A percentile compares a stretch with the other conserved stretches of the same genome.
phyloP scores from a whole-genome alignment of 371 early-diverging fungal species.

The Zancudomyces culisetae region DNA sequence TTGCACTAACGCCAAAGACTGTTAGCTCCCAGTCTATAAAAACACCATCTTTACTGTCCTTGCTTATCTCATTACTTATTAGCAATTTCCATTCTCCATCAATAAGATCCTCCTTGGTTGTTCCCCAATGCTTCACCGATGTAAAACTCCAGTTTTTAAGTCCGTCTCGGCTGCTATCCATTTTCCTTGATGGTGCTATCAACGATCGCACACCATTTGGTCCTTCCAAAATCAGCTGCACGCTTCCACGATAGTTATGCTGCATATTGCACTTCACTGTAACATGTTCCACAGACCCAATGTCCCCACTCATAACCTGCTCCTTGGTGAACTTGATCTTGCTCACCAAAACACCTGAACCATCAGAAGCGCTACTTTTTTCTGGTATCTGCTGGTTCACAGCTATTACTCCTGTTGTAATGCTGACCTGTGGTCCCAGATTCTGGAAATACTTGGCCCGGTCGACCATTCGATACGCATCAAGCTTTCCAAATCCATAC shows the following conservation, averaged over 20 bases:
- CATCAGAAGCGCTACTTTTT: slow-evolving; percentile 17
- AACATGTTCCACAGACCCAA: slow-evolving; percentile 60
- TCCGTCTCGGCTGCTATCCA: slow-evolving; percentile 49
- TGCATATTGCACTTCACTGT: slow-evolving; percentile 64
- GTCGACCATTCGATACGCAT: slow-evolving; percentile 61
- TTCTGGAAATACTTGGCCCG: slow-evolving; percentile 41
- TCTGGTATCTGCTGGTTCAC: slow-evolving; percentile 35
- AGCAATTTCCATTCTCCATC: slow-evolving; percentile 61
- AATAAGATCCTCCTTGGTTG: slow-evolving; percentile 36
- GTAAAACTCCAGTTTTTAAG: slow-evolving; percentile 87
- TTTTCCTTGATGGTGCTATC: slow-evolving; percentile 40
- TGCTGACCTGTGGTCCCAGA: slow-evolving; percentile 43
- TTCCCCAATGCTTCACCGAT: slow-evolving; percentile 93
- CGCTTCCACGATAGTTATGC: slow-evolving; percentile 62
- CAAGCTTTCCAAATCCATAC: slow-evolving; percentile 82
- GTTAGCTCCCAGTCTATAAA: slow-evolving; percentile 18
- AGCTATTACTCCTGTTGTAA: slow-evolving; percentile 21
- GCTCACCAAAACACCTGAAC: slow-evolving; percentile 8
- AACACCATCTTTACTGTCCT: slow-evolving; percentile 9
- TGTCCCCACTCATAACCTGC: slow-evolving; percentile 24
- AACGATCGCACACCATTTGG: slow-evolving; percentile 45
- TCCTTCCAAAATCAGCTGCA: slow-evolving; percentile 50
- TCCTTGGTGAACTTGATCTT: slow-evolving; percentile 25
- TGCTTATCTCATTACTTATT: slow-evolving; percentile 25
- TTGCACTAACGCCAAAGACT: slow-evolving; percentile 21